A percentile compares a stretch with the other conserved stretches of the same genome.
Evolutionary conservation across 495 filamentous ascomycete genomes (phyloP).

Genomic region (Antarctomyces pellizariae): DNA sequence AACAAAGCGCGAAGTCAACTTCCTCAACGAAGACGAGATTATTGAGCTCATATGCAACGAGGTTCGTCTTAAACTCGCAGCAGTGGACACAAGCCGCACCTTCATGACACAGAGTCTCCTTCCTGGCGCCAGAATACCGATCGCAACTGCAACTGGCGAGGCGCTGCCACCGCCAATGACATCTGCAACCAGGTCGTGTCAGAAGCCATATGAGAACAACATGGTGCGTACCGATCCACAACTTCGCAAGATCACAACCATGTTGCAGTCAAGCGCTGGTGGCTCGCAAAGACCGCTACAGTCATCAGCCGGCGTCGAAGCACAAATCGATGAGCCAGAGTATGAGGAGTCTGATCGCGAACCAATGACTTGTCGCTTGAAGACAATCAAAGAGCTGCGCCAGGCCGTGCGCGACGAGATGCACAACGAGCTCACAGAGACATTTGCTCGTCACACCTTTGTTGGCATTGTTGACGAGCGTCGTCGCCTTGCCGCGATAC

Average conservation of each 20-base stretch:
- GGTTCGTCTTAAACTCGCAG: slow-evolving; percentile 54
- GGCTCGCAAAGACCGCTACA: slow-evolving; percentile 5
- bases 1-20: slow-evolving; percentile 94
- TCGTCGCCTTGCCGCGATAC: slow-evolving; percentile 73
- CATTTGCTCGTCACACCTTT: slow-evolving; percentile 77
- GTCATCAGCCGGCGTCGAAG: slow-evolving; percentile 1
- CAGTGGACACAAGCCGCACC: slow-evolving; percentile 83
- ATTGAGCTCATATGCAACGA: slow-evolving; percentile 70
- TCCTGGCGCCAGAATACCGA: slow-evolving; percentile 31
- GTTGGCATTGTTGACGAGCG: slow-evolving; percentile 80
- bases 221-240: slow-evolving; percentile 81
- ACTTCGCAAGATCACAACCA: slow-evolving; percentile 83
- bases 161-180: slow-evolving; percentile 13
- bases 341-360: slow-evolving; percentile 53
- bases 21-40: slow-evolving; percentile 94
- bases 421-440: slow-evolving; percentile 75
- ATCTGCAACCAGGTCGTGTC: slow-evolving; percentile 18
- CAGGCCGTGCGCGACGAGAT: slow-evolving; percentile 58
- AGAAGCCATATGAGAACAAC: slow-evolving; percentile 64
- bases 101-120: slow-evolving; percentile 86
- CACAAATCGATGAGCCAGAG: slow-evolving; percentile 23
- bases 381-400: slow-evolving; percentile 65
- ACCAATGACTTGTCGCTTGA: slow-evolving; percentile 37
- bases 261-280: slow-evolving; percentile 34
- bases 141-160: slow-evolving; percentile 14